Base-by-base conservation (phyloP, 2,329 filamentous ascomycete genomes). In the Colletotrichum musae region DNA sequence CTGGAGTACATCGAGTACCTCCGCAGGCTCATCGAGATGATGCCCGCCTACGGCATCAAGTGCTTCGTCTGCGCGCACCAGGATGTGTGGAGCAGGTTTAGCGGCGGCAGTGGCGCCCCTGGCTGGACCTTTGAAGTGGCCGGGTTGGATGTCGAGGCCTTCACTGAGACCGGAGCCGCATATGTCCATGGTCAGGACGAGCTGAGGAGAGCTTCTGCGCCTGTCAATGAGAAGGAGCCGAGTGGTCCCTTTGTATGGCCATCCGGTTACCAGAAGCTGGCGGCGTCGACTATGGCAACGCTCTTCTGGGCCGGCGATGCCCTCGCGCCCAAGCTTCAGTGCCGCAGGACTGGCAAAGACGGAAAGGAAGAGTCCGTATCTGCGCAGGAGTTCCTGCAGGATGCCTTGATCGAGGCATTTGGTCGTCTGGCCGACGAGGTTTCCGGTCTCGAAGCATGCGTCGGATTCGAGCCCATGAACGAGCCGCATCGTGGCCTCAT, bases 41-140 rank as follows among this genome's bases (percentile, higher is more conserved):
- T 83, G 75, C 77, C 80, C 0, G 66, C 71, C 48, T 80, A 80
- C 54, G 81, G 81, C 24, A 74, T 83, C 52, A 79, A 79, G 64
- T 81, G 81, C 71, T 83, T 83, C 66, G 62, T 83, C n/a, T 82
- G 82, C 66, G 81, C 80, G 0, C 81, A 83, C 24, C 81, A 83
- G 70, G 81, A 83, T 51, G 80, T 82, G 12, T 83, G 81, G 81
- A 82, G 80, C 53, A 75, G 81, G 5, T 82, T 80, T 64, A 81
- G 80, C 36, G 81, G 81, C 10, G 81, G 81, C 0, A 83, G 81
- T 51, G 81, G 81, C 54, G 81, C 81, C 4, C 81, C 81, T 0
- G 77, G 79, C 7, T 83, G 81, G 81, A 83, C 81, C 0, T 82
- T 83, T 68, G 78, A 81, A 60, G 76, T 80, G 0, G 81, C 78